Evolutionary conservation across 2,329 filamentous ascomycete species (phyloP).

Genomic region (Claviceps sorghi): DNA sequence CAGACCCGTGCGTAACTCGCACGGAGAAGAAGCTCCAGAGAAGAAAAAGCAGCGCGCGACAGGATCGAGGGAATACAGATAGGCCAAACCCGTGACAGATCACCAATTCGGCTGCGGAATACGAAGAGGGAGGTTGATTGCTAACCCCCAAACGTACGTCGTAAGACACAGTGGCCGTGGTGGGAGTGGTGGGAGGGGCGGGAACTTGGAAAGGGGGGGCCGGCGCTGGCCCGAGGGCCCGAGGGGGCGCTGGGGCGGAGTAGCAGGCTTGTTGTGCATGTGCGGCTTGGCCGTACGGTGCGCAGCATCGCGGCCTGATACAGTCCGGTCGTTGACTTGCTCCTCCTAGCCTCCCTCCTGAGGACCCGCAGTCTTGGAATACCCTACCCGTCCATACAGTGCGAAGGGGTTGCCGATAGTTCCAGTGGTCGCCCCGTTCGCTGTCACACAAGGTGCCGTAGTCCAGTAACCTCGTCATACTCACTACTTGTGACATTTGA

Average conservation of each 20-base stretch:
- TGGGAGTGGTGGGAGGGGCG: no score
- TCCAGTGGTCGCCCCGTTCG: not conserved
- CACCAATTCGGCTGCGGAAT: not conserved
- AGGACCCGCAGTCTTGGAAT: not conserved
- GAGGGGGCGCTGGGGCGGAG: not conserved
- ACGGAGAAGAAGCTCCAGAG: not conserved
- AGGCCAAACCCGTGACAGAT: not conserved
- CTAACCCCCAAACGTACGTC: not conserved
- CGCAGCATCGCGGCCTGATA: not conserved
- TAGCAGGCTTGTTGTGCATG: not conserved
- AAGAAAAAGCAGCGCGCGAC: not conserved
- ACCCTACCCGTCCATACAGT: not conserved
- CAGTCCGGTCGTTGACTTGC: no score
- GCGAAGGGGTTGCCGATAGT: not conserved
- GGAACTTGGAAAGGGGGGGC: not conserved
- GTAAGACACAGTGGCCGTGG: not conserved
- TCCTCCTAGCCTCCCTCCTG: not conserved
- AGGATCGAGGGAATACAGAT: not conserved
- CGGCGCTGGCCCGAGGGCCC: no score
- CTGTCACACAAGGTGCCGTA: not conserved
- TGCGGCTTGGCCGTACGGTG: not conserved
- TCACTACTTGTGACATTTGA: not conserved
- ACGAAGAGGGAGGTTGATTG: not conserved
- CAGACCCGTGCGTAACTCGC: not conserved
- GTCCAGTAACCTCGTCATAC: not conserved